Percentiles rank a stretch among this genome's conserved stretches.
These are phyloP conservation scores for Hippophae gyantsensis DNA, from an alignment of 306 rosid genomes.

Conservation along the genomic window DNA sequence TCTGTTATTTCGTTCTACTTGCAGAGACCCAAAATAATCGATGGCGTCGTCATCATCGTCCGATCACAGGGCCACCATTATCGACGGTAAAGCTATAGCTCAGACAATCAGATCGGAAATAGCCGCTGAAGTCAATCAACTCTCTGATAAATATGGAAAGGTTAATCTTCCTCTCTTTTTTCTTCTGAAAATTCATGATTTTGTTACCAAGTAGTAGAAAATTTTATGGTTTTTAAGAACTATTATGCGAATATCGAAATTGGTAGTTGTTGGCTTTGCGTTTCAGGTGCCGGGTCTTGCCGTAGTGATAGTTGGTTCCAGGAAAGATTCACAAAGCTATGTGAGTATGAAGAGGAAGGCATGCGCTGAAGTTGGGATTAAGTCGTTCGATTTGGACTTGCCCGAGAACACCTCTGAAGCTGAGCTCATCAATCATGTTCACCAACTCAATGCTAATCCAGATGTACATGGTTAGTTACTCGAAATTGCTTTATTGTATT, in stretches of 20 bases:
- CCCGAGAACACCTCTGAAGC: conserved; percentile 57
- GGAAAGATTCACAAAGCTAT: conserved; percentile 83
- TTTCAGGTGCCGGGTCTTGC: conserved; percentile 82
- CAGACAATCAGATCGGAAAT: conserved; percentile 70
- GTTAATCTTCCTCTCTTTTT: conserved; percentile 18
- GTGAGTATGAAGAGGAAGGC: conserved; percentile 84
- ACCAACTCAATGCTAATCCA: conserved; percentile 51
- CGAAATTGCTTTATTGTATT: not conserved
- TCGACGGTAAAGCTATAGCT: conserved; percentile 78
- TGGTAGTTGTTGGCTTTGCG: not conserved
- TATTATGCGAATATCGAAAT: not conserved
- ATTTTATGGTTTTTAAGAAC: not conserved
- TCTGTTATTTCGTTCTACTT: too few species aligned
- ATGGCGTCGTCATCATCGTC: conserved; percentile 28
- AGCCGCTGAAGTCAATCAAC: conserved; percentile 44
- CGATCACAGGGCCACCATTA: conserved; percentile 54
- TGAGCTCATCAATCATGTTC: conserved; percentile 53
- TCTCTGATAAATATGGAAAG: conserved; percentile 68
- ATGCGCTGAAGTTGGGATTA: conserved; percentile 78
- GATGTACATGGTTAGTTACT: conserved; percentile 59
- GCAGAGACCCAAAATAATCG: not conserved
- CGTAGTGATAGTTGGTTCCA: conserved; percentile 76
- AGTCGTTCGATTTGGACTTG: conserved; percentile 65
- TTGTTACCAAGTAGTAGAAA: not conserved
- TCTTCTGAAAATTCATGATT: not conserved